Base-by-base conservation (phyloP, 2,329 filamentous ascomycete genomes). In the Stylonectria norvegica region DNA sequence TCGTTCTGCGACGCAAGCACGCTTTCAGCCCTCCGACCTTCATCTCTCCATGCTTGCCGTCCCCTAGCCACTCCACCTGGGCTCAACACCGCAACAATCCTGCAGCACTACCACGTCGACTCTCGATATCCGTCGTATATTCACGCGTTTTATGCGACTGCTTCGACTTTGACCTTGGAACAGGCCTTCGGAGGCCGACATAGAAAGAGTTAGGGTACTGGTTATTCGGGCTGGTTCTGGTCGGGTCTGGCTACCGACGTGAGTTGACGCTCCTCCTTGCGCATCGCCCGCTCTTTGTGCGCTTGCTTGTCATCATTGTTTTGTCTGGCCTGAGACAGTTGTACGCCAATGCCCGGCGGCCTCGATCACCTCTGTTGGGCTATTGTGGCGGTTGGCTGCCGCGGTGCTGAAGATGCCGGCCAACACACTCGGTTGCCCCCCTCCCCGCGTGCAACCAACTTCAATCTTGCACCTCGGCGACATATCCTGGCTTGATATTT, bases 151-250 rank as follows among this genome's bases (percentile, higher is more conserved):
- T 31, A 20, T 36, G 18, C 39, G 47, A 45, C 43, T 48, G 41
- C 38, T 40, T 51, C 48, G 43, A 41, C 41, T 39, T 38, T 39
- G 42, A 47, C 36, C 30, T 32, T 35, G 45, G 38, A 38, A 29
- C 27, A 45, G 50, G 50, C 54, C 58, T 56, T 42, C 31, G 42
- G 46, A 46, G 56, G 58, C 52, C 52, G 41, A 55, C 39, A 45
- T 42, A 42, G 43, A 40, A 51, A 59, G 53, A 45, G 43, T 50
- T 47, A 48, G 51, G 57, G 52, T 53, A 46, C 48, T 46, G 53
- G 42, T 51, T 42, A 52, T 46, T 43, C 38, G 48, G 47, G 47
- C 42, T 49, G 46, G 42, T 42, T 49, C 42, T 47, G 43, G 19
- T 7, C 45, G 47, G 45, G 42, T 44, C 41, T 40, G 44, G 37